Evolutionary conservation across 768 basidiomycete species (phyloP).

Genomic region (Leccinellum luteum): DNA sequence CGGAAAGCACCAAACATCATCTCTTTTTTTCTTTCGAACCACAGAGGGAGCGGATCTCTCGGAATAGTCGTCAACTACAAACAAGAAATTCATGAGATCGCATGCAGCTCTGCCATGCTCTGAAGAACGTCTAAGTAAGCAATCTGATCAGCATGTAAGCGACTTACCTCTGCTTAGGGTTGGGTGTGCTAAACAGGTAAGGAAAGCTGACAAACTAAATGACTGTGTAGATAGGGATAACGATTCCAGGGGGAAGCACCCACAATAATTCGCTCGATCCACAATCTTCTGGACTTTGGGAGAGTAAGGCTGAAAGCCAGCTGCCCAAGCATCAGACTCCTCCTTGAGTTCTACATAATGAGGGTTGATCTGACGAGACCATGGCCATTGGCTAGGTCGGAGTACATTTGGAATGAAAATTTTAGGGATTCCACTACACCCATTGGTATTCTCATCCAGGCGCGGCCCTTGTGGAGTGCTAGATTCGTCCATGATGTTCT

Average conservation of each 20-base stretch:
- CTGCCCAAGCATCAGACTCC: background rate
- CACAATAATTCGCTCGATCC: background rate
- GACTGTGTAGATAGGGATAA: background rate
- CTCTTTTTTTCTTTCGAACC: background rate
- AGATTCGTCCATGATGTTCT: background rate
- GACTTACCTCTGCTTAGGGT: background rate
- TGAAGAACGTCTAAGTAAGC: background rate
- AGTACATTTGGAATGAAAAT: background rate
- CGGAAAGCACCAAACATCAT: background rate
- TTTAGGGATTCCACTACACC: background rate
- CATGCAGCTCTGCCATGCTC: background rate
- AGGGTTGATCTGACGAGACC: background rate
- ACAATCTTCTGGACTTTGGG: background rate
- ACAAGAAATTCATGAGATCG: background rate
- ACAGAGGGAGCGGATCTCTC: background rate
- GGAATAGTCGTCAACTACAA: background rate
- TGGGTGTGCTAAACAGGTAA: background rate
- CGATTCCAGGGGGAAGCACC: background rate
- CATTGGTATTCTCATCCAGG: background rate
- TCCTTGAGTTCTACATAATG: background rate
- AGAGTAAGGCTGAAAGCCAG: background rate
- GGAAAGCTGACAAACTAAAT: background rate
- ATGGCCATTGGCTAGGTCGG: background rate
- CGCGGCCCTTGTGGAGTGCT: background rate
- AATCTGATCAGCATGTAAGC: background rate